Evolutionary conservation across 2,329 filamentous ascomycete species (phyloP).

Genomic region (Botryotinia convoluta): DNA sequence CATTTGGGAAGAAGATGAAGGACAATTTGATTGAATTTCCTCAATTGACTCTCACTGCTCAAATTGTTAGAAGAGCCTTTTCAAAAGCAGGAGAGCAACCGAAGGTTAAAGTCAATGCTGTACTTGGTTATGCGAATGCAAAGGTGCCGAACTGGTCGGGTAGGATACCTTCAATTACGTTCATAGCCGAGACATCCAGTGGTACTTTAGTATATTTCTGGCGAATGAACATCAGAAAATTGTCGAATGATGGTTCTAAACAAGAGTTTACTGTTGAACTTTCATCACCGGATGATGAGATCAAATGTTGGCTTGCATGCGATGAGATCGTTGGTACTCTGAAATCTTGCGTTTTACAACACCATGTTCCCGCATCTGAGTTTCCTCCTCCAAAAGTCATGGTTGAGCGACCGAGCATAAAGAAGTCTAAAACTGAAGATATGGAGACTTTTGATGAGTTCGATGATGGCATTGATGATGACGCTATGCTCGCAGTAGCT

Average conservation of each 20-base stretch:
- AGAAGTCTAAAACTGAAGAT: neutral
- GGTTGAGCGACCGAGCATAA: slow-evolving; percentile 1
- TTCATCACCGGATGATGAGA: slow-evolving; percentile 51
- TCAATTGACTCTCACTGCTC: slow-evolving; percentile 44
- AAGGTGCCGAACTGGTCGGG: slow-evolving; percentile 61
- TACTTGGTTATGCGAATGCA: slow-evolving; percentile 70
- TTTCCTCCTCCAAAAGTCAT: slow-evolving; percentile 32
- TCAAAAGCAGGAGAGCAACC: slow-evolving; percentile 44
- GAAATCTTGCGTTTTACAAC: slow-evolving; percentile 30
- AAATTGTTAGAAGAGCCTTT: slow-evolving; percentile 36
- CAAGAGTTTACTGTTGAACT: slow-evolving; percentile 59
- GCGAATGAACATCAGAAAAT: slow-evolving; percentile 59
- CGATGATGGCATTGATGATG: slow-evolving; percentile 42
- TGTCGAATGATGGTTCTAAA: slow-evolving; percentile 55
- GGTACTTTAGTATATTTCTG: slow-evolving; percentile 69
- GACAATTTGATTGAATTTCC: slow-evolving; percentile 70
- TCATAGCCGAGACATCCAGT: slow-evolving; percentile 69
- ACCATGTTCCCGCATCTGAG: slow-evolving; percentile 38
- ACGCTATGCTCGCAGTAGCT: slow-evolving; percentile 43
- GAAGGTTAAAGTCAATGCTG: slow-evolving; percentile 61
- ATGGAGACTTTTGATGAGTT: slow-evolving; percentile 32
- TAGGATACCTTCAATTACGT: slow-evolving; percentile 66
- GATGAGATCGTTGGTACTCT: slow-evolving; percentile 73
- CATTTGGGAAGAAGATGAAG: slow-evolving; percentile 72
- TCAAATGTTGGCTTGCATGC: slow-evolving; percentile 73